Conservation (phyloP, 495 filamentous ascomycete genomes). For the Neurospora sp. region DNA sequence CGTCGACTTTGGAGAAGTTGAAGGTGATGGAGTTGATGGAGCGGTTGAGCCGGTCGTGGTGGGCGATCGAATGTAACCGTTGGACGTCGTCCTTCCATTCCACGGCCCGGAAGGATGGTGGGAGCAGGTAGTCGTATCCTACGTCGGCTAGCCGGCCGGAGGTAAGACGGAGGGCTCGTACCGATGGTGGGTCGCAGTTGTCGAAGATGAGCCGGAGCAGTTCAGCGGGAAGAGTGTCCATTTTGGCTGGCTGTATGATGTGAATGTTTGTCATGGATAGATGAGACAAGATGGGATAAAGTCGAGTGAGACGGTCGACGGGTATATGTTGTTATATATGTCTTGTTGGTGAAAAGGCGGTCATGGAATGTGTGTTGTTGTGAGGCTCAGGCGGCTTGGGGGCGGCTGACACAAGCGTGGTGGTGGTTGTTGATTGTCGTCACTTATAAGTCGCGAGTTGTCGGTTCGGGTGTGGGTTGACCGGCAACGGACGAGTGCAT, state of each 20-base stretch:
- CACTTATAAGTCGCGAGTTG: not conserved
- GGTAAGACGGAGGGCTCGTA: constrained; percentile 30
- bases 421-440: not conserved
- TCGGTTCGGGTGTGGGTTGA: not conserved
- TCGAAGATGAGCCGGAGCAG: constrained; percentile 37
- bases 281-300: not conserved
- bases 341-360: not conserved
- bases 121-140: constrained; percentile 35
- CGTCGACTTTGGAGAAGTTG: constrained; percentile 34
- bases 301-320: not conserved
- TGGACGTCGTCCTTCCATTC: constrained; percentile 38
- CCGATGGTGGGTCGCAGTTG: constrained; percentile 29
- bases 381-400: not conserved
- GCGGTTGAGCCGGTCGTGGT: constrained; percentile 30
- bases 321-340: not conserved
- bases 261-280: not conserved
- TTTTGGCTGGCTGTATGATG: constrained; percentile 2
- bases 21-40: constrained; percentile 33
- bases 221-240: constrained; percentile 36
- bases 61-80: constrained; percentile 32
- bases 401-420: not conserved
- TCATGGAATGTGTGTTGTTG: not conserved
- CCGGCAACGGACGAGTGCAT: not conserved
- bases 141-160: constrained; percentile 30
- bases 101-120: constrained; percentile 30